A percentile compares a stretch with the other conserved stretches of the same genome.
phyloP scores from a whole-genome alignment of 345 rosid species.

The Camelina laxa region DNA sequence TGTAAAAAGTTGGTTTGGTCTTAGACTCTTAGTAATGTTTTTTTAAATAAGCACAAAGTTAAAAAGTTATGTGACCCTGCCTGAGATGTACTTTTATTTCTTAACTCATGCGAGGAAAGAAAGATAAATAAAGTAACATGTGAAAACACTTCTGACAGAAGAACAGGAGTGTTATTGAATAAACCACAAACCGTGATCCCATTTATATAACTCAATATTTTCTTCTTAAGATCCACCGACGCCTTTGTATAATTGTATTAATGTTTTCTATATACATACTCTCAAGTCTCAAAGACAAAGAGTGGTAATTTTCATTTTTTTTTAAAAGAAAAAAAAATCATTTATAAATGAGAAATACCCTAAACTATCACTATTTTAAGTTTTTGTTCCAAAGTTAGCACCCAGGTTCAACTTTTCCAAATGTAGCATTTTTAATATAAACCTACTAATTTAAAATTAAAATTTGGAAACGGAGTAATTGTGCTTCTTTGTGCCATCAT shows the following conservation, averaged over 20 bases:
- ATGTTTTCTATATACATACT: constrained; percentile 7
- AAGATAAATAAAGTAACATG: constrained; percentile 19
- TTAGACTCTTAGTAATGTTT: background rate
- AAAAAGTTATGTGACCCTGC: background rate
- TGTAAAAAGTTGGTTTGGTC: constrained; percentile 5
- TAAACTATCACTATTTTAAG: too few species aligned
- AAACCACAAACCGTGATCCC: constrained; percentile 35
- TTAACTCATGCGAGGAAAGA: constrained; percentile 5
- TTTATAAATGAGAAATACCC: too few species aligned
- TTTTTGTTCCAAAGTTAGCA: too few species aligned
- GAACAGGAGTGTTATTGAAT: constrained; percentile 33
- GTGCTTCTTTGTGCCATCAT: too few species aligned
- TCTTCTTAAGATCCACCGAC: constrained; percentile 43
- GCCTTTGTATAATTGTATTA: constrained; percentile 22
- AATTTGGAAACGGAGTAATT: too few species aligned
- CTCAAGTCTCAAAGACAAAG: background rate
- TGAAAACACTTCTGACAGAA: constrained; percentile 37
- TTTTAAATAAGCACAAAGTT: background rate
- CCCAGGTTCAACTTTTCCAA: too few species aligned
- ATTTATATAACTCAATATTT: constrained; percentile 23
- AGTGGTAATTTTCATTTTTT: background rate
- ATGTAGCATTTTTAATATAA: too few species aligned
- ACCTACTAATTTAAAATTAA: too few species aligned
- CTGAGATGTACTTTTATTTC: background rate
- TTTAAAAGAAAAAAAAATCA: background rate